Base-by-base conservation (phyloP, 768 basidiomycete genomes). In the Leccinum pellstonianum region DNA sequence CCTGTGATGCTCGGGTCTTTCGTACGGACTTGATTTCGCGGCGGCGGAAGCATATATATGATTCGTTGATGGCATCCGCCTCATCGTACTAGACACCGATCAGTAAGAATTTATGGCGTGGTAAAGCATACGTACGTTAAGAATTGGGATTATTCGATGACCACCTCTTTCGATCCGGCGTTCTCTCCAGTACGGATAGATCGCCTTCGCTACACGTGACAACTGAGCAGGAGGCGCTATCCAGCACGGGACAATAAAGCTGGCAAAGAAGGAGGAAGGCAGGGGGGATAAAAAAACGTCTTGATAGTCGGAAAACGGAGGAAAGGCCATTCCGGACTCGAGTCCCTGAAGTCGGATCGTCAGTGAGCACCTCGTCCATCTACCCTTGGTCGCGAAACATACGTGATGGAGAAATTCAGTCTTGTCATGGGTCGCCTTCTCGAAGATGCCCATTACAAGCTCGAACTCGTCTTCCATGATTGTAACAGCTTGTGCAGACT, bases 11-110 rank as follows among this genome's bases (percentile, higher is more conserved):
- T 8, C 96, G 86, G 9, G 96, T 98, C 77, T 98, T 98, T 62
- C 97, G 87, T 49, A 93, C 84, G 4, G 92, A 87, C 72, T 98
- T 98, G 74, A 90, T 88, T 72, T 98, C 96, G 56, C 95, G 88
- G 61, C 95, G 83, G 38, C 97, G 86, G 82, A 99, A 99, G 75
- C 97, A 99, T 49, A 98, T 90, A 63, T 98, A 98, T 0, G 96
- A 95, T 67, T 96, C 95, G 57, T 92, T 93, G 64, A 82, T 82
- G 50, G 87, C 87, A 72, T 97, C 94, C 19, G 89, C 82, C 76
- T 98, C 95, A 72, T 98, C 95, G 67, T 84, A 88, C 90, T 92
- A 46, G 5, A 43, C 2, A 48, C 23, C 5, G 4, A 14, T 65
- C 49, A 64, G 59, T 48, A 23, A 59, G 50, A 53, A 31, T 12